These are phyloP conservation scores for Globisporangium apiculatum DNA, from an alignment of 352 stramenopile species.

Conservation along the genomic window DNA sequence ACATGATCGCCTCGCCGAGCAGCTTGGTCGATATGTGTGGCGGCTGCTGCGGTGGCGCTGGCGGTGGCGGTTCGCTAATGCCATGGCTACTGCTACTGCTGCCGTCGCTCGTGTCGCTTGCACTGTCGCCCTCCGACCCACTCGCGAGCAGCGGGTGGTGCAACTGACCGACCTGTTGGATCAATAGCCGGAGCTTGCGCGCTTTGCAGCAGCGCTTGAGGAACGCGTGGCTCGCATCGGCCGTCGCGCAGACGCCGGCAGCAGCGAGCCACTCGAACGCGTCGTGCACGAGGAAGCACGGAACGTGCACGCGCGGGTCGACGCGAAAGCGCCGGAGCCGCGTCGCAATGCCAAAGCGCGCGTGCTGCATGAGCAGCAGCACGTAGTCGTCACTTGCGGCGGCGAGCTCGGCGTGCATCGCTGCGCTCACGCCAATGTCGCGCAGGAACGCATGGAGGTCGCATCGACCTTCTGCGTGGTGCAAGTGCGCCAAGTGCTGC, in stretches of 20 bases:
- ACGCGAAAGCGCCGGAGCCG: constrained; percentile 56
- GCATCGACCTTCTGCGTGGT: constrained; percentile 8
- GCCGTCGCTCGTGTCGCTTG: background rate
- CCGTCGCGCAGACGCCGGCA: constrained; percentile 34
- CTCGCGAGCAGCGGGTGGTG: constrained; percentile 46
- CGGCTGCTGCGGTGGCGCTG: background rate
- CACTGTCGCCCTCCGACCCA: constrained; percentile 4
- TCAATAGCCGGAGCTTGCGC: constrained; percentile 58
- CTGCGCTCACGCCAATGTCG: constrained; percentile 40
- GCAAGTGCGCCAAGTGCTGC: constrained; percentile 4
- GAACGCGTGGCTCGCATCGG: constrained; percentile 35
- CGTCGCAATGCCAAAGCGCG: constrained; percentile 29
- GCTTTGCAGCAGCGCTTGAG: constrained; percentile 71
- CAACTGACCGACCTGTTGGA: constrained; percentile 41
- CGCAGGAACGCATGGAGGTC: constrained; percentile 30
- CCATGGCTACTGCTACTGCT: background rate
- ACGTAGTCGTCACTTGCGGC: constrained; percentile 69
- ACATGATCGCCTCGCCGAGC: constrained; percentile 64
- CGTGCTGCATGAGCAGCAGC: constrained; percentile 61
- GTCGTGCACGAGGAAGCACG: constrained; percentile 68
- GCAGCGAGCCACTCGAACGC: constrained; percentile 57
- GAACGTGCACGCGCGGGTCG: constrained; percentile 64
- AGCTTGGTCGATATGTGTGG: constrained; percentile 12
- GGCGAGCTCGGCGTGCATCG: constrained; percentile 37
- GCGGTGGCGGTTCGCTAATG: background rate